Conservation (phyloP, 129 eudicot species). For the Flaveria ramosissima region DNA sequence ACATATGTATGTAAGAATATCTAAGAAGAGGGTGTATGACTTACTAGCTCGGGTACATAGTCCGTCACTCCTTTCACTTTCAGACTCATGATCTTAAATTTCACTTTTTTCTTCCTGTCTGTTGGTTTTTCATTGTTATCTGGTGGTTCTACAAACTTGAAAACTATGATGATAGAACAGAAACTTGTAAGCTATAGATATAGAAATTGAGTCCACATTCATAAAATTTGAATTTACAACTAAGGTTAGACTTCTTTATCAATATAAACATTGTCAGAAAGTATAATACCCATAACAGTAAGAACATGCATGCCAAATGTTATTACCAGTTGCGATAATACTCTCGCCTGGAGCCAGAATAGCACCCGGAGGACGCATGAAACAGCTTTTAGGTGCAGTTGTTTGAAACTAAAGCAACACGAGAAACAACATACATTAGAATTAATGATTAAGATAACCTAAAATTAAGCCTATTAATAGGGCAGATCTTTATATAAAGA, state of each 20-base stretch:
- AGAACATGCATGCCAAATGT: background rate
- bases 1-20: background rate
- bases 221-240: too few relatives aligned
- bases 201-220: background rate
- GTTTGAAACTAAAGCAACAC: constrained; percentile 69
- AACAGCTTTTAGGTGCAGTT: constrained; percentile 95
- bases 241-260: too few relatives aligned
- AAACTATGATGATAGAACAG: constrained; percentile 45
- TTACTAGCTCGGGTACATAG: constrained; percentile 66
- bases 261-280: too few relatives aligned
- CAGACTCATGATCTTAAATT: constrained; percentile 78
- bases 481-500: background rate
- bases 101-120: constrained; percentile 62
- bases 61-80: constrained; percentile 73
- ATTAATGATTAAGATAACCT: background rate
- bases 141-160: constrained; percentile 77
- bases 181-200: constrained; percentile 19
- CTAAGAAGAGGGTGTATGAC: constrained; percentile 17
- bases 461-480: background rate
- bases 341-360: constrained; percentile 80
- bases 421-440: background rate
- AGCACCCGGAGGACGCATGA: constrained; percentile 99
- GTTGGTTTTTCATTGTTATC: constrained; percentile 68
- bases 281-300: background rate
- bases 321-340: constrained; percentile 79